phyloP scores from a whole-genome alignment of 495 filamentous ascomycete genomes.

The Aspergillus sparsus region DNA sequence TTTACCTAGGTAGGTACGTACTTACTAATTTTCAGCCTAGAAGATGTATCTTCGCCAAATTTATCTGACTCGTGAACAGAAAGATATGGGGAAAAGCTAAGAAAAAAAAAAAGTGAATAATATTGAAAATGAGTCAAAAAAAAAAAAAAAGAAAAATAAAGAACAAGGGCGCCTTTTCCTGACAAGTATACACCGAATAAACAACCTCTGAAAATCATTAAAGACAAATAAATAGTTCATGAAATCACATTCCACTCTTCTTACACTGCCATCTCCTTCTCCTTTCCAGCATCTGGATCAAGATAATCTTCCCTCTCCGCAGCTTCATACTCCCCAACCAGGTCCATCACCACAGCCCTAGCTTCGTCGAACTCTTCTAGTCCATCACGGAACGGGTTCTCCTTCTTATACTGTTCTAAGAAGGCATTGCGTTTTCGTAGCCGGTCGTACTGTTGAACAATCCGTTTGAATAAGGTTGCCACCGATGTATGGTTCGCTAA shows the following conservation, averaged over 20 bases:
- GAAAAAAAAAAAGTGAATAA: too few relatives aligned
- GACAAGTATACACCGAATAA: constrained; percentile 22
- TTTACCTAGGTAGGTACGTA: too few relatives aligned
- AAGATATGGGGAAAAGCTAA: too few relatives aligned
- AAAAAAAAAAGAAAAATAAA: constrained; percentile 17
- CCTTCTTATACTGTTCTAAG: constrained; percentile 92
- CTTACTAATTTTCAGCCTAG: too few relatives aligned
- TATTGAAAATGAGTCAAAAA: not conserved
- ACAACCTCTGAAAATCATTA: constrained; percentile 22
- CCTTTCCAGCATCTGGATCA: constrained; percentile 62
- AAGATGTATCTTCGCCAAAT: too few relatives aligned
- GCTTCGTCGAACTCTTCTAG: constrained; percentile 96
- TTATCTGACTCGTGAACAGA: too few relatives aligned
- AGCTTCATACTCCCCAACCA: constrained; percentile 93
- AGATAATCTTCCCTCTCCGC: constrained; percentile 89
- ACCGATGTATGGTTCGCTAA: constrained; percentile 97
- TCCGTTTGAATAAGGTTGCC: constrained; percentile 93
- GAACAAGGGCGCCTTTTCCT: constrained; percentile 23
- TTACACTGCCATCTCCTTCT: constrained; percentile 42
- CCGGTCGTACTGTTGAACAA: constrained; percentile 83
- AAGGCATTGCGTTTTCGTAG: constrained; percentile 97
- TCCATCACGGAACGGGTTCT: constrained; percentile 84
- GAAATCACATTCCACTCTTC: constrained; percentile 7
- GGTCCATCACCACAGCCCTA: constrained; percentile 79
- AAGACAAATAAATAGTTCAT: constrained; percentile 11